Percentiles rank a stretch among this genome's conserved stretches.
Conservation (phyloP, 345 rosid genomes). For the Raphanus sativus region DNA sequence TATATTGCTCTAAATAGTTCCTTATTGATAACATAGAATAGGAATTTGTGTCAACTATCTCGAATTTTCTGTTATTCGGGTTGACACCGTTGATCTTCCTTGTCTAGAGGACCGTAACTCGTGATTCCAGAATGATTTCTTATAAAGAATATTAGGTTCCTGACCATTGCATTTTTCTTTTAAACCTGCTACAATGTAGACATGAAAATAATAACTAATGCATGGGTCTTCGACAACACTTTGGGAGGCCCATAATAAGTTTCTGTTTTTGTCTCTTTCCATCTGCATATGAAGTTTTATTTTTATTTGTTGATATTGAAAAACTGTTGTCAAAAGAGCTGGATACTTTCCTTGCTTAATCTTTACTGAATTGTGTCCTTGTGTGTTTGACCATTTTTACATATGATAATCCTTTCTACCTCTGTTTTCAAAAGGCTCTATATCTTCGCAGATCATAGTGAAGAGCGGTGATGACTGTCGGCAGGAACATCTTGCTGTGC, state of each 20-base stretch:
- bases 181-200: conserved; percentile 13
- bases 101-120: conserved; percentile 2
- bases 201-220: conserved; percentile 2
- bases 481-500: conserved; percentile 99
- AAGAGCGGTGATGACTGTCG: conserved; percentile 99
- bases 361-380: conserved; percentile 16
- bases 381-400: conserved; percentile 16
- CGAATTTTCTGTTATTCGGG: conserved; percentile 10
- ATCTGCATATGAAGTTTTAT: not conserved
- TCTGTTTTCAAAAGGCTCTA: conserved; percentile 23
- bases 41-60: not conserved
- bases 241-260: not conserved
- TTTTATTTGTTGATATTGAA: conserved; percentile 5
- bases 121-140: conserved; percentile 1
- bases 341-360: conserved; percentile 13
- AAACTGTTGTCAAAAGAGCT: conserved; percentile 13
- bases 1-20: conserved; percentile 4
- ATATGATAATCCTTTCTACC: conserved; percentile 19
- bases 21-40: conserved; percentile 13
- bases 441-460: conserved; percentile 63
- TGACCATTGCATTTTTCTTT: conserved; percentile 1
- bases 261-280: conserved; percentile 12
- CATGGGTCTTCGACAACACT: not conserved
- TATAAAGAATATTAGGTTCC: not conserved
- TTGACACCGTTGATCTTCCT: not conserved